A percentile compares a stretch with the other conserved stretches of the same genome.
phyloP scores from a whole-genome alignment of 345 rosid genomes.

The Boechera divaricarpa region DNA sequence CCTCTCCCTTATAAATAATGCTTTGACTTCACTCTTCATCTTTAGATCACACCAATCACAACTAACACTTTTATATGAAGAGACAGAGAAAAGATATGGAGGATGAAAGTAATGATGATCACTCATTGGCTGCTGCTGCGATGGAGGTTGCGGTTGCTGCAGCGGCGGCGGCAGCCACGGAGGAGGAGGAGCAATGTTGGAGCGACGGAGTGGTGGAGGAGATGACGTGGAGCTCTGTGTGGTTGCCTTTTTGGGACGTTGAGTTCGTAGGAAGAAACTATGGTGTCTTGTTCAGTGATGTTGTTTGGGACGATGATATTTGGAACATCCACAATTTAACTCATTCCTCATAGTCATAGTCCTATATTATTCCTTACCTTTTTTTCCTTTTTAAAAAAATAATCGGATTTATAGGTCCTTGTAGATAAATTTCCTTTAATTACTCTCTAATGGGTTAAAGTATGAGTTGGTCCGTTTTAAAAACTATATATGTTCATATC shows the following conservation, averaged over 20 bases:
- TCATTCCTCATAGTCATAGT: conserved; percentile 38
- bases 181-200: conserved; percentile 43
- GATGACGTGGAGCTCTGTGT: conserved; percentile 61
- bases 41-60: conserved; percentile 29
- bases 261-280: conserved; percentile 57
- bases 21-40: conserved; percentile 36
- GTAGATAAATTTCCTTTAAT: background rate
- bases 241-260: conserved; percentile 70
- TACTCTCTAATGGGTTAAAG: background rate
- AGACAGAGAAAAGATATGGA: conserved; percentile 51
- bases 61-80: conserved; percentile 23
- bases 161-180: background rate
- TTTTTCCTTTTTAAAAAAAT: background rate
- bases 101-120: conserved; percentile 13
- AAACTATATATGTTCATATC: conserved; percentile 17
- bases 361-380: background rate
- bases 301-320: conserved; percentile 70
- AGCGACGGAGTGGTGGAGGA: conserved; percentile 52
- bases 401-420: conserved; percentile 2
- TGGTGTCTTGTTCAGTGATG: conserved; percentile 53
- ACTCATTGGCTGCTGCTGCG: conserved; percentile 32
- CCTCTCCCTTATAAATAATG: conserved; percentile 47
- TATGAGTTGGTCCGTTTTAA: background rate
- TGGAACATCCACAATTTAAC: conserved; percentile 62
- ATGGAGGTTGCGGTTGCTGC: conserved; percentile 43